These are phyloP conservation scores for Mantamonas sphyraenae DNA, from an alignment of 78 protist species.

Conservation along the genomic window DNA sequence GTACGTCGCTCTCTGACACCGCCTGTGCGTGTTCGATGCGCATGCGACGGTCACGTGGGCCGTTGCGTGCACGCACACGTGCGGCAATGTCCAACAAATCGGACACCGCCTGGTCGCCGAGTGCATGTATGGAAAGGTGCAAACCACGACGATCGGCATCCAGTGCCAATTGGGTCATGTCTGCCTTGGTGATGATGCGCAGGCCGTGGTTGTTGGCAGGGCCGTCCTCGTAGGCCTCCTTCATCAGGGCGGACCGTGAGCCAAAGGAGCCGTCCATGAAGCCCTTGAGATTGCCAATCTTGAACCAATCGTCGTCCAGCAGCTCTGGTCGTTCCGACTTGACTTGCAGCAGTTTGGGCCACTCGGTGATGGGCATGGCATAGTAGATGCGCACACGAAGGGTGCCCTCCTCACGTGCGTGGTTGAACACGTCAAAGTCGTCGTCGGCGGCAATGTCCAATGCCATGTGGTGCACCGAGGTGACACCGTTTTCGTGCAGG, in stretches of 20 bases:
- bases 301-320: background rate
- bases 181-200: no score
- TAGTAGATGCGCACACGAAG: background rate
- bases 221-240: background rate
- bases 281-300: background rate
- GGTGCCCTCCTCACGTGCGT: background rate
- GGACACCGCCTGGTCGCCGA: background rate
- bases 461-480: conserved; percentile 8
- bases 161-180: no score
- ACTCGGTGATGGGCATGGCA: background rate
- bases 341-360: background rate
- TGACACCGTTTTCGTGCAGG: background rate
- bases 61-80: background rate
- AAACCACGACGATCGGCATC: background rate
- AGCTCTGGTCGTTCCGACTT: background rate
- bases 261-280: conserved; percentile 7
- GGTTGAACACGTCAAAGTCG: background rate
- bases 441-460: no score
- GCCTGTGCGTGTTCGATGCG: conserved; percentile 10
- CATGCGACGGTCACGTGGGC: background rate
- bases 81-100: background rate
- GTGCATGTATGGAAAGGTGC: background rate
- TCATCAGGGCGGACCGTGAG: background rate
- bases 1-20: background rate
- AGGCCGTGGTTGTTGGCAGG: no score